These are phyloP conservation scores for Turnera subulata DNA, from an alignment of 345 rosid species.

Conservation along the genomic window DNA sequence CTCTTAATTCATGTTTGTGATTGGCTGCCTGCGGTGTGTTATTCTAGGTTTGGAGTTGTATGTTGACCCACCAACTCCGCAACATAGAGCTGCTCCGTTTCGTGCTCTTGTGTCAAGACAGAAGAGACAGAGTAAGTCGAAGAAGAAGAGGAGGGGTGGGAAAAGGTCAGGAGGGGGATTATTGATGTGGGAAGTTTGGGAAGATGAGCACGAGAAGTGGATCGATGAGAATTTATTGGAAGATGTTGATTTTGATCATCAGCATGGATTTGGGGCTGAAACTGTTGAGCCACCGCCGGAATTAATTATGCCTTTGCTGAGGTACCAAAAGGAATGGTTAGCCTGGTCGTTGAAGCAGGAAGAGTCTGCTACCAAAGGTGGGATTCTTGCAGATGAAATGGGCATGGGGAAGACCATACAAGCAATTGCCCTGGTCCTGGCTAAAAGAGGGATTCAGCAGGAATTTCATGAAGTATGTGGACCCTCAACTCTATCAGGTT, in stretches of 20 bases:
- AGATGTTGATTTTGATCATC: conserved; percentile 58
- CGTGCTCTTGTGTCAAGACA: neutral
- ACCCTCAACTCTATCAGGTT: conserved; percentile 18
- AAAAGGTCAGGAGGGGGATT: conserved; percentile 20
- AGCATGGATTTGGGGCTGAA: conserved; percentile 41
- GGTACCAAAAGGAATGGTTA: conserved; percentile 93
- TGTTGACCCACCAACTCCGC: neutral
- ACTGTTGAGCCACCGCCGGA: conserved; percentile 64
- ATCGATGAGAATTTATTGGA: conserved; percentile 42
- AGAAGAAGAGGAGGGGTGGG: conserved; percentile 24
- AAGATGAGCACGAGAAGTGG: conserved; percentile 63
- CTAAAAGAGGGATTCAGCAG: conserved; percentile 44
- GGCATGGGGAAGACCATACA: conserved; percentile 99
- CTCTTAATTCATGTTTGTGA: no score
- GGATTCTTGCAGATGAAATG: conserved; percentile 99
- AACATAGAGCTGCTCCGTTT: neutral
- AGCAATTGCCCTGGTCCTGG: conserved; percentile 90
- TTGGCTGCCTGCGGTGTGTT: no score
- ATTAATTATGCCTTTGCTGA: conserved; percentile 64
- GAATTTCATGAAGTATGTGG: conserved; percentile 15
- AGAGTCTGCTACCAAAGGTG: conserved; percentile 58
- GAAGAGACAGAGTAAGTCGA: conserved; percentile 17
- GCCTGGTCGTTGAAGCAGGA: conserved; percentile 95
- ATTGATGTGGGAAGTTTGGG: conserved; percentile 76
- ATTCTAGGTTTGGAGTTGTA: no score